A percentile compares a stretch with the other conserved stretches of the same genome.
phyloP scores from a whole-genome alignment of 306 rosid genomes.

The Crataegus laevigata region DNA sequence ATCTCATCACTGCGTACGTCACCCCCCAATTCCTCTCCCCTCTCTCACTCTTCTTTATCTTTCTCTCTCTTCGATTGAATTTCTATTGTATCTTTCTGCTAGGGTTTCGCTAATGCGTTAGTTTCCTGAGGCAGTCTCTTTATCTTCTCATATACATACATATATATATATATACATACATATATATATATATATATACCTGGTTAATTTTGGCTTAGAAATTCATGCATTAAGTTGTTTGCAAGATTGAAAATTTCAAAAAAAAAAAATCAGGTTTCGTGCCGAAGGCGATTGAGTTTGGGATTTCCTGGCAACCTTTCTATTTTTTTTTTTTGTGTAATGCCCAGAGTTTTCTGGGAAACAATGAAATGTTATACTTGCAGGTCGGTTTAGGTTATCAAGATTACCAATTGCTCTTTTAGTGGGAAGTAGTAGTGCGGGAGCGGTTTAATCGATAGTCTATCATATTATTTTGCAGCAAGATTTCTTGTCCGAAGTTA shows the following conservation, averaged over 20 bases:
- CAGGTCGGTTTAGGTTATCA: not conserved
- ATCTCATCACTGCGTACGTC: constrained; percentile 79
- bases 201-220: not conserved
- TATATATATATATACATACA: no score
- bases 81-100: not conserved
- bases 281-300: not conserved
- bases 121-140: not conserved
- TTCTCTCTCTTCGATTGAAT: not conserved
- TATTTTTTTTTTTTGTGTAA: no score
- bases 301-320: not conserved
- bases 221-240: not conserved
- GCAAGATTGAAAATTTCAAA: not conserved
- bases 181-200: not conserved
- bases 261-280: not conserved
- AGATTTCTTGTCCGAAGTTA: not conserved
- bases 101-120: constrained; percentile 21
- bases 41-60: not conserved
- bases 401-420: no score
- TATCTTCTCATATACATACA: not conserved
- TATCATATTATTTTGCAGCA: not conserved
- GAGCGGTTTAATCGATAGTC: no score
- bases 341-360: not conserved
- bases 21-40: not conserved
- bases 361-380: not conserved
- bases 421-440: no score